Base-by-base conservation (phyloP, 768 basidiomycete species). In the Ephemerocybe angulata region DNA sequence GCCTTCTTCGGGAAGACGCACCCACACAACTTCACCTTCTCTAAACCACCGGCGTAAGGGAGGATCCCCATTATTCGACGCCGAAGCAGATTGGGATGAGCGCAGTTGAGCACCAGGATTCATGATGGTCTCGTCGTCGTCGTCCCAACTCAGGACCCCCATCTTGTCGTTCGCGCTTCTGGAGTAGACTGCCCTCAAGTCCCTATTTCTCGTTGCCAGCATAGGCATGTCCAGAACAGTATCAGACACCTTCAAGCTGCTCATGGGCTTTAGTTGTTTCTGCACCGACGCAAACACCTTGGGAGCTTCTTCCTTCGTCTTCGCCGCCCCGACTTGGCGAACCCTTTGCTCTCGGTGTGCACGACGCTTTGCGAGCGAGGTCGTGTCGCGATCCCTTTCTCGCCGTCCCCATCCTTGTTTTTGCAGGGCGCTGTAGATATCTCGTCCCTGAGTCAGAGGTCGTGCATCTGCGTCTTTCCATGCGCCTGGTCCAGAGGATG, bases 21-120 rank as follows among this genome's bases (percentile, higher is more conserved):
- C 86, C 87, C 88, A 90, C 10, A 91, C 71, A 31, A 90, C 65
- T 67, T 91, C 90, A 30, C 82, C 82, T 13, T 80, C 76, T 56
- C 90, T 78, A 62, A 80, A 86, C 80, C 79, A 84, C 24, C 48
- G n/a, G 3, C 48, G 48, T 30, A 50, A n/a, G 13, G 48, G 19
- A 10, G 48, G 48, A 30, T 31, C 22, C 17, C 24, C 48, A 19
- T 35, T 27, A 22, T 33, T 50, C 15, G 19, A n/a, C 8, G 11
- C 40, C 3, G 25, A 11, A 28, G 25, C 22, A 33, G 37, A 35
- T 10, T n/a, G 8, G 37, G 48, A 5, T 27, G 4, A 6, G 28
- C 31, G 28, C 4, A 8, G 13, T 31, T n/a, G 48, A 6, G 31
- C 31, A 4, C 11, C 48, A 6, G 8, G 12, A 28, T 17, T 21